phyloP scores from a whole-genome alignment of 2,329 filamentous ascomycete species.

The Herpotrichia juniperi region DNA sequence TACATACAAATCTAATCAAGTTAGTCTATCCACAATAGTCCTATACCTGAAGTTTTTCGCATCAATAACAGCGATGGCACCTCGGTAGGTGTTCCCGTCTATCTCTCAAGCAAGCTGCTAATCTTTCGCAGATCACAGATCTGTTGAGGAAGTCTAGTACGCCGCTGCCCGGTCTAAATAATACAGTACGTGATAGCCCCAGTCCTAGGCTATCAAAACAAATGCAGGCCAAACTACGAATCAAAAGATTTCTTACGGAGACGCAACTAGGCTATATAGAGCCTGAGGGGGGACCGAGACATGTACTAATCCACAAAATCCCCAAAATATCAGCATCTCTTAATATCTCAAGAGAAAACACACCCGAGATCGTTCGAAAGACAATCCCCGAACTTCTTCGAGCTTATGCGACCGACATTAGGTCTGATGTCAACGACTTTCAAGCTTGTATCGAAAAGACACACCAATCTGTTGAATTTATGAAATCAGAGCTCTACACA shows the following conservation, averaged over 20 bases:
- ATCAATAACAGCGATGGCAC: neutral
- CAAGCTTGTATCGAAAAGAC: neutral
- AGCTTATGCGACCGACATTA: no score
- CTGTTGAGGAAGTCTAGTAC: neutral
- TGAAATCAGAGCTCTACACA: conserved; percentile 1
- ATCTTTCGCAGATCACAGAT: neutral
- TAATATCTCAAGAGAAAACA: neutral
- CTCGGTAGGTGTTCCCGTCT: neutral
- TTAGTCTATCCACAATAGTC: neutral
- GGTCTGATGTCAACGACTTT: neutral
- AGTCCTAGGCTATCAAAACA: no score
- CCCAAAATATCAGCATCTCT: neutral
- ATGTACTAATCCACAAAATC: neutral
- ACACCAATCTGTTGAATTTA: neutral
- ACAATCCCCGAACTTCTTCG: no score
- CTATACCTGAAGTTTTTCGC: neutral
- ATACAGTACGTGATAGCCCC: no score
- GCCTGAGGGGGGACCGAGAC: neutral
- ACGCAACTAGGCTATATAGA: neutral
- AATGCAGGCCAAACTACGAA: no score
- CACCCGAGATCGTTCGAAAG: neutral
- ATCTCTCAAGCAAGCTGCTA: neutral
- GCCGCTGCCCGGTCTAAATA: neutral
- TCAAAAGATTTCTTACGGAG: neutral
- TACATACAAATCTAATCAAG: neutral